Evolutionary conservation across 768 basidiomycete genomes (phyloP), one percentile per base, ranked within the genome.

Genomic region (Pholiota molesta): DNA sequence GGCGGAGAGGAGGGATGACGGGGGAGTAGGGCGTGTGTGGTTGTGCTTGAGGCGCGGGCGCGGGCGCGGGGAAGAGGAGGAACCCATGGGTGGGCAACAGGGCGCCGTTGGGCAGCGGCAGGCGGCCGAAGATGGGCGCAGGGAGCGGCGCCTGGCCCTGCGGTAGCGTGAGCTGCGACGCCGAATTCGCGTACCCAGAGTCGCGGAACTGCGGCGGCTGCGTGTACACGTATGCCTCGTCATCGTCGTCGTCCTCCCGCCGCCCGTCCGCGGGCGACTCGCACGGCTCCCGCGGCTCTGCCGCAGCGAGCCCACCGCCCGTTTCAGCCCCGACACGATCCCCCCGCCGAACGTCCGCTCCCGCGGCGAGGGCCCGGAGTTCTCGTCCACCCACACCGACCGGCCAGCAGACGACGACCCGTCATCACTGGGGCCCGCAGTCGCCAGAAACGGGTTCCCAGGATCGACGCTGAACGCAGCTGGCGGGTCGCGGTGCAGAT

Each of bases 301-400:
- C 59, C 63, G n/a, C 56, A 58, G 16, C 59, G 60, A 68, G 62
- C 51, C 71, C 71, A 64, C 60, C 6, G 26, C 26, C 26, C 72
- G 74, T 63, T 72, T 76, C 8, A 80, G 57, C 4, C 75, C 74
- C 0, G 68, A 66, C 57, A 79, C 74, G 19, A 80, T 60, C 1
- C 73, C 71, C 17, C 69, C 71, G 4, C 73, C 59, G 16, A 76
- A 60, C 40, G 68, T 59, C 5, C 23, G 62, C n/a, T 58, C 26
- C 31, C n/a, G n/a, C 1, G 60, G 59, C 3, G 66, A 44, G 1
- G 55, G 57, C 28, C 55, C n/a, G n/a, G n/a, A 57, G 11, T 61
- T 44, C 11, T 47, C 9, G 47, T 49, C 47, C 10, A 5, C 47
- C 47, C 23, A 3, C 23, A 3, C 23, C 4, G 23, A 28, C 47